phyloP scores from a whole-genome alignment of 768 basidiomycete genomes.

The Serendipita sp. region DNA sequence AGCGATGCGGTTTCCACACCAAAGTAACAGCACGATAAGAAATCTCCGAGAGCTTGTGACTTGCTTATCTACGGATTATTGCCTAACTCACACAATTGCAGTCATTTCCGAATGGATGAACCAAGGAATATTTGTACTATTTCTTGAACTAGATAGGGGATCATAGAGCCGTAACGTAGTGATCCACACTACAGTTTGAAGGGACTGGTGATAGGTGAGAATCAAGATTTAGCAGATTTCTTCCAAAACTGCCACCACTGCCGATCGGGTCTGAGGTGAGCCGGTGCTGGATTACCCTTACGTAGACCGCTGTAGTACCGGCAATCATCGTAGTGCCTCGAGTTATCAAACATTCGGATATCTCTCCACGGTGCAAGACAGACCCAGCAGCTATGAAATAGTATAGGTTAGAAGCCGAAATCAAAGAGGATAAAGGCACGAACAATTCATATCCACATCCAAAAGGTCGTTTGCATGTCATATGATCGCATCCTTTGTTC shows the following conservation, averaged over 20 bases:
- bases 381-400: neutral
- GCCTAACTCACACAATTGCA: too few relatives aligned
- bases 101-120: too few relatives aligned
- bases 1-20: too few relatives aligned
- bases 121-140: too few relatives aligned
- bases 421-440: neutral
- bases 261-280: neutral
- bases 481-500: slow-evolving; percentile 2
- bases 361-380: neutral
- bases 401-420: neutral
- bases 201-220: too few relatives aligned
- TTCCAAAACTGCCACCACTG: neutral
- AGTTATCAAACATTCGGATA: neutral
- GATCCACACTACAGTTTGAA: too few relatives aligned
- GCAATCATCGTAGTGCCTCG: slow-evolving; percentile 4
- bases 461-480: neutral
- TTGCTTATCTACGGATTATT: too few relatives aligned
- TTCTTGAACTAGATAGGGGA: too few relatives aligned
- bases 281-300: neutral
- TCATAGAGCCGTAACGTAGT: too few relatives aligned
- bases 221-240: too few relatives aligned
- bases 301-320: neutral
- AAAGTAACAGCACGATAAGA: too few relatives aligned
- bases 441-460: slow-evolving; percentile 2
- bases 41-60: too few relatives aligned